Base-by-base conservation (phyloP, 2,329 filamentous ascomycete species). In the Hansfordia pulvinata region DNA sequence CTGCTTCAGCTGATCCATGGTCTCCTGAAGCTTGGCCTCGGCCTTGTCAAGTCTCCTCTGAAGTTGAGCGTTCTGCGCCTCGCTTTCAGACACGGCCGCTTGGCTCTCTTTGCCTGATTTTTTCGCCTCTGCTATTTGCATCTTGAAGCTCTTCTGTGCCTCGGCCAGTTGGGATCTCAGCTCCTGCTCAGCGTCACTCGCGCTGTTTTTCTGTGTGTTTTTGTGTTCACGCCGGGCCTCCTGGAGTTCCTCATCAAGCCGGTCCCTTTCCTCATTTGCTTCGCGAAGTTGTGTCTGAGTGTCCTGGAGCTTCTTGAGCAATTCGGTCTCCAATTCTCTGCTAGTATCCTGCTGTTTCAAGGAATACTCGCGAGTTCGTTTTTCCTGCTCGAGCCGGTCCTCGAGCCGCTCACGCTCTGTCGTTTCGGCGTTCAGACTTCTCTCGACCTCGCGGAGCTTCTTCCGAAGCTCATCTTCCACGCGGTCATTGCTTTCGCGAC, bases 1-100 rank as follows among this genome's bases (percentile, higher is more conserved):
- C 43, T 76, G 68, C 45, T 82, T 84, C 15, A 90, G 64, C 43
- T 83, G 75, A 17, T 78, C 71, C 34, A 84, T 83, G 1, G 71
- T 66, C 8, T 69, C 61, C 27, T 70, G 71, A 12, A 88, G 54
- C 48, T 85, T 86, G 29, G 64, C 64, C 42, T 74, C 73, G 43
- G 82, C 65, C 12, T 70, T 69, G 27, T 72, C 73, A 10, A 90
- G 53, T 35, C 78, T 80, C 35, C 75, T 73, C 35, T 86, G 77
- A 1, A 85, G 60, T 9, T 71, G 60, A 4, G 74, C 63, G 27
- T 67, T 72, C 35, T 75, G 65, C 6, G 62, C 62, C 23, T 78
- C 69, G 24, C 68, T 67, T 34, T 79, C 73, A 4, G 62, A 56
- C 6, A 71, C 48, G 10, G 68, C 64, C 34, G 69, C 67, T 28